Base-by-base conservation (phyloP, 2,329 filamentous ascomycete genomes). In the Epichloe hybrida region DNA sequence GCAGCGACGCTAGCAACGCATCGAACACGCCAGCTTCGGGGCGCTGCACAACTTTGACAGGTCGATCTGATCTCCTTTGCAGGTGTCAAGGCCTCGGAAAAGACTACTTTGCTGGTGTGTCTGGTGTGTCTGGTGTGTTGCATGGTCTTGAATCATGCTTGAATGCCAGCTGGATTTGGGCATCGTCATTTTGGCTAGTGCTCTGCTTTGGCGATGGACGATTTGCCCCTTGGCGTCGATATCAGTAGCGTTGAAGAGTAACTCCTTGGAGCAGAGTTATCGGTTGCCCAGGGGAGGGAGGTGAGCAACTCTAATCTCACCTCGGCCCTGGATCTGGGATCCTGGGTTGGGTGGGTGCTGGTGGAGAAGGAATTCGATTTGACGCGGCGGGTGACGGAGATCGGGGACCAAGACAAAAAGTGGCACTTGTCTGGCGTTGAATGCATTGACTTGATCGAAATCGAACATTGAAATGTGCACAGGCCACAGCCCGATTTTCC, bases 11-110 rank as follows among this genome's bases (percentile, higher is more conserved):
- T 43, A 36, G 38, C 46, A 37, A 43, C 15, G 21, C 47, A 36
- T 43, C 34, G 39, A 43, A 49, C 39, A 37, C 48, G 48, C 48
- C 39, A 44, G 48, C 48, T 35, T 39, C 13, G 41, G 20, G 48
- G 35, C 41, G 48, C 35, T 49, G 48, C 47, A 35, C 36, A 7
- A 27, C 20, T 43, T 43, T 31, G 23, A 13, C 21, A 1, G 39
- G 27, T 21, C 39, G 39, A 41, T 41, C 39, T 23, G 39, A 41
- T 41, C 17, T 41, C 17, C 11, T 41, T 41, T 12, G 27, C 27
- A 31, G 27, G 27, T 31, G 27, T 31, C 27, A 31, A 31, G 27
- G 8, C 8, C 8, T 31, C 27, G 27, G 27, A 31, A 31, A 31
- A 31, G 27, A 9, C 27, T 17, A 17, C 17, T 17, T 17, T 17